A percentile compares a stretch with the other conserved stretches of the same genome.
Conservation (phyloP, 1,139 yeast genomes). For the Geotrichum cucujoidarum region DNA sequence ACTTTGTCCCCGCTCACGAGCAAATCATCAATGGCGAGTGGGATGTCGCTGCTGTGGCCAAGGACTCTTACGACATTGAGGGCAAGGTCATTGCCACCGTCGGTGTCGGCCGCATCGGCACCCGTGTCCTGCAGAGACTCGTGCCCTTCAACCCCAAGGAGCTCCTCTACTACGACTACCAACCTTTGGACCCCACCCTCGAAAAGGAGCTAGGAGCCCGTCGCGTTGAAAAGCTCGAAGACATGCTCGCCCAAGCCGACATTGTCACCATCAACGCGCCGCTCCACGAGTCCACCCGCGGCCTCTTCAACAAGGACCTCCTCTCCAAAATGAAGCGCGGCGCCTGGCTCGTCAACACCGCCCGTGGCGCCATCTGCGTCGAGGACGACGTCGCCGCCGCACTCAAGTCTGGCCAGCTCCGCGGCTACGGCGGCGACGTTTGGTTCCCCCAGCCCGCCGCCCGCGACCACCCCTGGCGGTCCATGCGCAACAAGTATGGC, state of each 20-base stretch:
- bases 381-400: constrained; percentile 76
- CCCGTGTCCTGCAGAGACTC: constrained; percentile 67
- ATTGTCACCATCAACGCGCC: constrained; percentile 77
- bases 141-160: constrained; percentile 72
- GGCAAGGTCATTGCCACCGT: constrained; percentile 73
- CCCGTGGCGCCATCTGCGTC: constrained; percentile 75
- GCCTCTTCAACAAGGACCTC: constrained; percentile 62
- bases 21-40: constrained; percentile 58
- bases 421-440: constrained; percentile 83
- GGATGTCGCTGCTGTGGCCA: constrained; percentile 77
- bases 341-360: constrained; percentile 74
- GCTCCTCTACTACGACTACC: constrained; percentile 71
- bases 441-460: constrained; percentile 84
- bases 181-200: constrained; percentile 55
- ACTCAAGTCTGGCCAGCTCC: constrained; percentile 58
- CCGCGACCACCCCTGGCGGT: constrained; percentile 70
- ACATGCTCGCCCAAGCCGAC: constrained; percentile 63
- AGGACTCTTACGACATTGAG: constrained; percentile 69
- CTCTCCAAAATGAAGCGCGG: constrained; percentile 72
- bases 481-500: constrained; percentile 58
- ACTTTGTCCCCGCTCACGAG: constrained; percentile 74
- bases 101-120: constrained; percentile 81
- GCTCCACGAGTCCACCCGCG: constrained; percentile 63
- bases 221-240: constrained; percentile 61
- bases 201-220: constrained; percentile 55